Evolutionary conservation across 1,284 basidiomycete genomes (phyloP).

Genomic region (Gymnopus androsaceus): DNA sequence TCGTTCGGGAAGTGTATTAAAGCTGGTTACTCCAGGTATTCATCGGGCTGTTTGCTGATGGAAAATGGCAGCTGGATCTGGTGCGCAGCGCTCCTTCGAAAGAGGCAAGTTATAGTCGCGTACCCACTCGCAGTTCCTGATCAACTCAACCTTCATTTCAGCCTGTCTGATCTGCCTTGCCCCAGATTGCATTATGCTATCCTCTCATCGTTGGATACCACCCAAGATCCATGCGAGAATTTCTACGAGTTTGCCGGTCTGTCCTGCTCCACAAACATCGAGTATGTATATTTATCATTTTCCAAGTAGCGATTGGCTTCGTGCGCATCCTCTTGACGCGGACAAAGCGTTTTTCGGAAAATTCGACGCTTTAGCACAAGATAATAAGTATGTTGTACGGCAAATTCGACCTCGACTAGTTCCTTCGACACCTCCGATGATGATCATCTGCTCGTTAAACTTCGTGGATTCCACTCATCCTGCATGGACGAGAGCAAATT

Average conservation of each 20-base stretch:
- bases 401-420: conserved; percentile 42
- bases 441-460: conserved; percentile 71
- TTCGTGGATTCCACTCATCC: conserved; percentile 79
- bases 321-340: conserved; percentile 78
- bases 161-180: conserved; percentile 64
- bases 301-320: conserved; percentile 81
- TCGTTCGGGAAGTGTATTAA: conserved; percentile 76
- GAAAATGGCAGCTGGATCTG: conserved; percentile 71
- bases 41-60: conserved; percentile 90
- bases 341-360: conserved; percentile 74
- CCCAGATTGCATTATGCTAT: conserved; percentile 57
- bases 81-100: conserved; percentile 46
- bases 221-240: conserved; percentile 92
- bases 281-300: conserved; percentile 12
- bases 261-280: conserved; percentile 30
- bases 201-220: conserved; percentile 77
- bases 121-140: conserved; percentile 37
- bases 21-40: conserved; percentile 52
- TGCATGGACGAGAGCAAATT: conserved; percentile 78
- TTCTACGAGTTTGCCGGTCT: conserved; percentile 91
- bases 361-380: conserved; percentile 61
- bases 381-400: conserved; percentile 67
- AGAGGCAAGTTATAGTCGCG: too few species aligned
- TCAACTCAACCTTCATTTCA: not conserved
- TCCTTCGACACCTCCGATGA: conserved; percentile 49